Conservation (phyloP, 192 early-diverging fungal species). For the Kappamyces sp. region DNA sequence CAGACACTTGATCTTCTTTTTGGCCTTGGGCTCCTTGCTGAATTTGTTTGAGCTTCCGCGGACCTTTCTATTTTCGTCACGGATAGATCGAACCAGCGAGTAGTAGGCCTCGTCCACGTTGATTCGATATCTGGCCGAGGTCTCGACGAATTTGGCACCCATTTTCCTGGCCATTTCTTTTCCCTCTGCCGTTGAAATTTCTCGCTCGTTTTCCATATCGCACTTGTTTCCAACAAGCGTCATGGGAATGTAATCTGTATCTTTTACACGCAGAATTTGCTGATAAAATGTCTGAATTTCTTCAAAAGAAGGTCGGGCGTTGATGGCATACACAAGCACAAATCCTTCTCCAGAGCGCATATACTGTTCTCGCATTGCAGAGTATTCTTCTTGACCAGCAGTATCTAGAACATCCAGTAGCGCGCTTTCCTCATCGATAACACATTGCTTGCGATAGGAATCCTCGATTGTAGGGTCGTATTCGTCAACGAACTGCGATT, state of each 20-base stretch:
- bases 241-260: slow-evolving; percentile 67
- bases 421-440: slow-evolving; percentile 73
- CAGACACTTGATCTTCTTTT: slow-evolving; percentile 28
- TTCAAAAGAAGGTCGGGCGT: slow-evolving; percentile 64
- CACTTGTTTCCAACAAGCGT: slow-evolving; percentile 85
- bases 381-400: slow-evolving; percentile 82
- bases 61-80: slow-evolving; percentile 32
- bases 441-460: slow-evolving; percentile 75
- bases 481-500: slow-evolving; percentile 70
- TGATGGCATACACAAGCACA: slow-evolving; percentile 76
- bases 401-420: slow-evolving; percentile 89
- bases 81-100: slow-evolving; percentile 78
- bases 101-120: slow-evolving; percentile 93
- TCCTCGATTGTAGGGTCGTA: slow-evolving; percentile 62
- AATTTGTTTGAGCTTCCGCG: background rate
- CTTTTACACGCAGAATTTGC: slow-evolving; percentile 77
- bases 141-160: slow-evolving; percentile 77
- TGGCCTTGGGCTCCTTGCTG: slow-evolving; percentile 4
- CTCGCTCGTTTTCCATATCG: slow-evolving; percentile 68
- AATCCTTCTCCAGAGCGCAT: slow-evolving; percentile 86
- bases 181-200: slow-evolving; percentile 60
- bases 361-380: slow-evolving; percentile 69
- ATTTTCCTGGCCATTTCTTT: slow-evolving; percentile 69
- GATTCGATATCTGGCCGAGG: slow-evolving; percentile 78
- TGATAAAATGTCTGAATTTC: slow-evolving; percentile 68